A percentile compares a stretch with the other conserved stretches of the same genome.
Evolutionary conservation across 495 filamentous ascomycete species (phyloP).

Genomic region (Tuber magnatum): DNA sequence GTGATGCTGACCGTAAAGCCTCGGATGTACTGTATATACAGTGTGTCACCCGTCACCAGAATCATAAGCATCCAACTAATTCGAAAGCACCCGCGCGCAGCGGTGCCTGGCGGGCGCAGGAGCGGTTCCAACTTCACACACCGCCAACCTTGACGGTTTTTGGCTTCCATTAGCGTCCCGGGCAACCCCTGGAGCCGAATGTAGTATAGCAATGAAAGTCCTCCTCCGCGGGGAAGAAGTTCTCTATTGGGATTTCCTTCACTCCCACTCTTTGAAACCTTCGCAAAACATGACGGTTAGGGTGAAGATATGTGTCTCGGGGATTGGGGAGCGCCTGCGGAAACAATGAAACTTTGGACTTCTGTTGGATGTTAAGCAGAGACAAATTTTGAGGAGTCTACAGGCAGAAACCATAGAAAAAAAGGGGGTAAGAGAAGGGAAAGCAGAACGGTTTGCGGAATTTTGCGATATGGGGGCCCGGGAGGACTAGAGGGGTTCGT

Average conservation of each 20-base stretch:
- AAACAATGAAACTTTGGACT: neutral
- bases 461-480: constrained; percentile 22
- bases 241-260: neutral
- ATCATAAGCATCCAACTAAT: neutral
- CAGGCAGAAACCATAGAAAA: neutral
- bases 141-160: constrained; percentile 13
- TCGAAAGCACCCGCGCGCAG: constrained; percentile 9
- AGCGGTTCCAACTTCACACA: constrained; percentile 12
- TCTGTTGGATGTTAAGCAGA: constrained; percentile 4
- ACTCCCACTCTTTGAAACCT: neutral
- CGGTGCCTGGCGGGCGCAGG: constrained; percentile 9
- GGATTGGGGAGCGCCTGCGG: neutral
- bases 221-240: neutral
- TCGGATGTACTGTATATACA: too few relatives aligned
- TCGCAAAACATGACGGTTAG: constrained; percentile 5
- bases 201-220: neutral
- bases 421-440: constrained; percentile 4
- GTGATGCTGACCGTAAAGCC: neutral
- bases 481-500: constrained; percentile 15
- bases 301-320: constrained; percentile 1
- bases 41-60: neutral
- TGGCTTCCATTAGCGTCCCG: neutral
- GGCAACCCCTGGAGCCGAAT: constrained; percentile 2
- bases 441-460: neutral
- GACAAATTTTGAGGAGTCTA: neutral